A percentile compares a stretch with the other conserved stretches of the same genome.
Evolutionary conservation across 192 early-diverging fungal species (phyloP).

Genomic region (Coemansia sp.): DNA sequence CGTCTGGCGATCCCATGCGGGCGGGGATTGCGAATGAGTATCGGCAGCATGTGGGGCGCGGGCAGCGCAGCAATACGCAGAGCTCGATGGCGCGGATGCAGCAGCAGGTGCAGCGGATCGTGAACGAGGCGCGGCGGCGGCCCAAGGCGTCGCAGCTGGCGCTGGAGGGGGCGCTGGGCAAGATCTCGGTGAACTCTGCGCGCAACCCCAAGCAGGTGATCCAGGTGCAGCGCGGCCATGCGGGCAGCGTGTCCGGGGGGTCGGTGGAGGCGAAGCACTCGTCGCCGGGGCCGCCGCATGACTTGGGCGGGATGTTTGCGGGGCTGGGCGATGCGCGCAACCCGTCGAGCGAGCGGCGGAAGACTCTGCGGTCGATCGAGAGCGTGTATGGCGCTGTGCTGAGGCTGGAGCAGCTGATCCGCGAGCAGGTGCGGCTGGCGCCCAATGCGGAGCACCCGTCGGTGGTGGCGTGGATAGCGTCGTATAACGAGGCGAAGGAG

Average conservation of each 20-base stretch:
- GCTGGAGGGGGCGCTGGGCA: conserved; percentile 93
- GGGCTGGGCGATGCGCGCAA: conserved; percentile 51
- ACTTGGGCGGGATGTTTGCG: conserved; percentile 26
- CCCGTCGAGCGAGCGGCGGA: conserved; percentile 56
- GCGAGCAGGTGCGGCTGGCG: conserved; percentile 60
- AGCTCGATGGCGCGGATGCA: conserved; percentile 76
- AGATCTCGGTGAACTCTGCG: conserved; percentile 85
- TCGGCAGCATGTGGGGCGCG: conserved; percentile 12
- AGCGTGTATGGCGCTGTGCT: conserved; percentile 75
- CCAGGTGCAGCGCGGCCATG: conserved; percentile 60
- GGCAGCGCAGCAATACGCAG: conserved; percentile 39
- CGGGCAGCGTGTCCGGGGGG: conserved; percentile 18
- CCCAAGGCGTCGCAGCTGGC: conserved; percentile 83
- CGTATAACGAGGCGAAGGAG: conserved; percentile 35
- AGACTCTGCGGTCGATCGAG: conserved; percentile 70
- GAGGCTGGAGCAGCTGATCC: conserved; percentile 78
- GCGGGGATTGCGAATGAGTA: conserved; percentile 1
- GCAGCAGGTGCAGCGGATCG: conserved; percentile 94
- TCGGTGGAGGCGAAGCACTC: conserved; percentile 21
- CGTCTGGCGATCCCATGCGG: background rate
- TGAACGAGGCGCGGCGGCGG: conserved; percentile 85
- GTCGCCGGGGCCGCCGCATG: conserved; percentile 27
- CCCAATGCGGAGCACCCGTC: conserved; percentile 26
- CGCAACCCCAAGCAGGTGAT: conserved; percentile 86
- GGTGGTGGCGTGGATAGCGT: conserved; percentile 26